Conservation (phyloP, 805 yeast species). For the Pichia exigua region DNA sequence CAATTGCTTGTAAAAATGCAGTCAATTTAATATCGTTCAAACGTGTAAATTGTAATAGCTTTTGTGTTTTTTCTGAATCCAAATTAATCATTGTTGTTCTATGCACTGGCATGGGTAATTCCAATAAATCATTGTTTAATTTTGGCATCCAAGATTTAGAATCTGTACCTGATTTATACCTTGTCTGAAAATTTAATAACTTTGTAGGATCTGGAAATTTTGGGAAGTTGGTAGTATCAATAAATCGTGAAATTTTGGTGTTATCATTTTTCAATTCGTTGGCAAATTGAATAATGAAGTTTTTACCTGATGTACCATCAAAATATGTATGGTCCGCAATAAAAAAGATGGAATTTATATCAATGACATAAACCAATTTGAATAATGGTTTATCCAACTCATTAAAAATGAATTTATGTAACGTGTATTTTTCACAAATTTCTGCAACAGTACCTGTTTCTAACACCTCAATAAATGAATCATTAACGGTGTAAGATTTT, state of each 20-base stretch:
- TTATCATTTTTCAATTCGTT: not conserved
- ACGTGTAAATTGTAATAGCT: conserved; percentile 1
- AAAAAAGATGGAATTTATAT: conserved; percentile 6
- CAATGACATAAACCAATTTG: conserved; percentile 2
- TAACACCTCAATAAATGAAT: not conserved
- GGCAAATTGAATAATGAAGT: conserved; percentile 4
- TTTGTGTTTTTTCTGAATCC: not conserved
- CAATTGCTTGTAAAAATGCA: conserved; percentile 5
- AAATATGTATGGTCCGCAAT: conserved; percentile 8
- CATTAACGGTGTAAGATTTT: not conserved
- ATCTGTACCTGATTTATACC: not conserved
- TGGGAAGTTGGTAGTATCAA: not conserved
- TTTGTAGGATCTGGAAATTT: conserved; percentile 7
- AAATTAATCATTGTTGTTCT: not conserved
- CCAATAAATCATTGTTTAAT: not conserved
- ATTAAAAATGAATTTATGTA: conserved; percentile 1
- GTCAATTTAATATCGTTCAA: conserved; percentile 5
- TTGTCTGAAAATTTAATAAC: not conserved
- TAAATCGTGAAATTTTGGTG: not conserved
- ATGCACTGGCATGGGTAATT: conserved; percentile 3
- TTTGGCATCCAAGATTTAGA: not conserved
- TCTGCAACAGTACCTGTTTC: not conserved
- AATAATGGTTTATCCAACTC: conserved; percentile 6
- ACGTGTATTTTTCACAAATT: conserved; percentile 2
- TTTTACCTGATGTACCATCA: conserved; percentile 12